Evolutionary conservation across 2,329 filamentous ascomycete genomes (phyloP).

Genomic region (Fusarium xyrophilum): DNA sequence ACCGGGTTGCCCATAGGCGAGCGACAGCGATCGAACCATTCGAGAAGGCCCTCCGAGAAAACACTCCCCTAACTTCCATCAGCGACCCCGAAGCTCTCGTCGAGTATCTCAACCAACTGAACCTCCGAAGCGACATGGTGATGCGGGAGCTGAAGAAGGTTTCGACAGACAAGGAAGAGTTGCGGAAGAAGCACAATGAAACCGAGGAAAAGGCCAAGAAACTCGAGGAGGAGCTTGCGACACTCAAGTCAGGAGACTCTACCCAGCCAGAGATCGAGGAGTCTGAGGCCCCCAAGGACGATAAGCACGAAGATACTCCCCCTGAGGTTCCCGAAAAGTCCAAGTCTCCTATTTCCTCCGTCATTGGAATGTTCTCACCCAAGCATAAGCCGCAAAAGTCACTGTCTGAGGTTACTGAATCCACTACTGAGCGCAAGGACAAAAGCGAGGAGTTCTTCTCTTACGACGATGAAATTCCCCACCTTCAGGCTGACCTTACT

Average conservation of each 20-base stretch:
- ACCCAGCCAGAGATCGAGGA: constrained; percentile 40
- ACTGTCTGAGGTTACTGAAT: constrained; percentile 36
- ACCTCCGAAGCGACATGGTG: constrained; percentile 87
- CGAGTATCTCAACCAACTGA: constrained; percentile 89
- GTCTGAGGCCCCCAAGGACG: constrained; percentile 42
- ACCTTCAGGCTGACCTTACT: constrained; percentile 76
- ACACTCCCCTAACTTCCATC: constrained; percentile 90
- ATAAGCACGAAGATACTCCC: constrained; percentile 36
- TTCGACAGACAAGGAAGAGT: constrained; percentile 78
- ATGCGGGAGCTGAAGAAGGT: constrained; percentile 92
- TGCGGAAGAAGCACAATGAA: constrained; percentile 78
- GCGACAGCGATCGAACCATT: constrained; percentile 91
- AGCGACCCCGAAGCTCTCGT: constrained; percentile 81
- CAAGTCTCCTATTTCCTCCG: constrained; percentile 57
- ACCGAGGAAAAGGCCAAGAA: constrained; percentile 68
- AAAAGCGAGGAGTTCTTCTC: constrained; percentile 83
- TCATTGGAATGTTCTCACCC: constrained; percentile 58
- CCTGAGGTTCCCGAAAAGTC: constrained; percentile 42
- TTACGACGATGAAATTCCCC: constrained; percentile 84
- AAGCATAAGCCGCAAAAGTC: constrained; percentile 51
- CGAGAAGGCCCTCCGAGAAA: constrained; percentile 87
- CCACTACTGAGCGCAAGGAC: constrained; percentile 38
- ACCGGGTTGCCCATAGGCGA: constrained; percentile 86
- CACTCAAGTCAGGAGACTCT: constrained; percentile 49
- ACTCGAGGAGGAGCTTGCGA: constrained; percentile 68